Percentiles rank a stretch among this genome's conserved stretches.
phyloP scores from a whole-genome alignment of 805 yeast species.

The Nakazawaea holstii region DNA sequence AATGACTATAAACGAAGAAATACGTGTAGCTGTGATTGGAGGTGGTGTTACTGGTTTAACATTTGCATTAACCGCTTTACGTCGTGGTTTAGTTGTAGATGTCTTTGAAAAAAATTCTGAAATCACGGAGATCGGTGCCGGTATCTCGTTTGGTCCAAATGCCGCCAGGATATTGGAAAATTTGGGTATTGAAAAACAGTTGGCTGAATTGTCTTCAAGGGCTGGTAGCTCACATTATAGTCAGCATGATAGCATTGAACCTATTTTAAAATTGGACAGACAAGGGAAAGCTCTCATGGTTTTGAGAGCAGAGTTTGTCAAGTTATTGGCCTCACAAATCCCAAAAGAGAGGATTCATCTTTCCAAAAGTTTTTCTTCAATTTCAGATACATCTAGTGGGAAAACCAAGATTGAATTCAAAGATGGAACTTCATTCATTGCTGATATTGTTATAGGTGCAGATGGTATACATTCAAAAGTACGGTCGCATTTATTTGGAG shows the following conservation, averaged over 20 bases:
- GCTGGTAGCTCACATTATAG: neutral
- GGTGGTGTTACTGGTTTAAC: neutral
- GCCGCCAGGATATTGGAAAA: neutral
- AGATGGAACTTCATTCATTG: neutral
- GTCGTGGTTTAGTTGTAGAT: neutral
- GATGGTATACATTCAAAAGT: conserved; percentile 6
- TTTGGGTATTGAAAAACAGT: neutral
- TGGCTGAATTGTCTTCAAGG: neutral
- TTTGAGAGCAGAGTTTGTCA: neutral
- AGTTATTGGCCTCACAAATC: neutral
- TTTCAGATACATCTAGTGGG: neutral
- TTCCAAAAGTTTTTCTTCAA: neutral
- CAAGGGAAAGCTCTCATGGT: neutral
- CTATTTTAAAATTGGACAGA: neutral
- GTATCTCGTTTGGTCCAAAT: neutral
- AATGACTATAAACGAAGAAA: neutral
- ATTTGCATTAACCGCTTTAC: neutral
- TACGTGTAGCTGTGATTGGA: neutral
- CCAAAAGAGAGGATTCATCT: neutral
- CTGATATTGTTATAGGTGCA: conserved; percentile 2
- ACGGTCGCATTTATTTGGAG: neutral
- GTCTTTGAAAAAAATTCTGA: neutral
- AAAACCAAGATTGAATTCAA: neutral
- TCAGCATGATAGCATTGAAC: neutral
- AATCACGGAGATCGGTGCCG: neutral